A percentile compares a stretch with the other conserved stretches of the same genome.
phyloP scores from a whole-genome alignment of 495 filamentous ascomycete genomes.

The Xylaria sp. region DNA sequence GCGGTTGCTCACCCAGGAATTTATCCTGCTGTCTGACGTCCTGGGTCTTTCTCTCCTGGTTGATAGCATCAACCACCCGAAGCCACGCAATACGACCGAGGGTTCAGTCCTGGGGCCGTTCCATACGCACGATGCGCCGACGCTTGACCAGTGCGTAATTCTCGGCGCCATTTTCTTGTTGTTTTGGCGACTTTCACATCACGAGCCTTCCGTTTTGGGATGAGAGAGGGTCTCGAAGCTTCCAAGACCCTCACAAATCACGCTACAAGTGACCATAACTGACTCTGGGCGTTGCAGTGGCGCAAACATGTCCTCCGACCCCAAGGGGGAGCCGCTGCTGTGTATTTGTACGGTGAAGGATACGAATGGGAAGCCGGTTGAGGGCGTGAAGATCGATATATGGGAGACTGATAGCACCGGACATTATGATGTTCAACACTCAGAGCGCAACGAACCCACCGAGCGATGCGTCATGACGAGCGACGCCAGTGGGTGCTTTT shows the following conservation, averaged over 20 bases:
- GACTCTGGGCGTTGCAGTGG: too few relatives aligned
- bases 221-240: too few relatives aligned
- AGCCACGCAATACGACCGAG: conserved; percentile 76
- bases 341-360: conserved; percentile 80
- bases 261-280: too few relatives aligned
- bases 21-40: conserved; percentile 92
- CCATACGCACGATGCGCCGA: conserved; percentile 86
- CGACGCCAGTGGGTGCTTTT: conserved; percentile 76
- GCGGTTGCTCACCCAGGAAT: conserved; percentile 65
- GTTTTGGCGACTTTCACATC: too few relatives aligned
- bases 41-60: conserved; percentile 89
- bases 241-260: too few relatives aligned
- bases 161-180: too few relatives aligned
- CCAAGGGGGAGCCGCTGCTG: conserved; percentile 73
- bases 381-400: conserved; percentile 80
- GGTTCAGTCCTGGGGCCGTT: conserved; percentile 92
- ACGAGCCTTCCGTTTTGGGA: too few relatives aligned
- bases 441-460: conserved; percentile 72
- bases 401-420: conserved; percentile 93
- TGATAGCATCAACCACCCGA: conserved; percentile 92
- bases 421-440: conserved; percentile 89
- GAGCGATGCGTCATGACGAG: conserved; percentile 80
- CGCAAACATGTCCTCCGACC: conserved; percentile 73
- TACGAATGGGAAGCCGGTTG: conserved; percentile 68
- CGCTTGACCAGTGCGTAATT: conserved; percentile 63